Evolutionary conservation across 495 filamentous ascomycete species (phyloP), one percentile per base, ranked within the genome.

Genomic region (Delitschia confertaspora): DNA sequence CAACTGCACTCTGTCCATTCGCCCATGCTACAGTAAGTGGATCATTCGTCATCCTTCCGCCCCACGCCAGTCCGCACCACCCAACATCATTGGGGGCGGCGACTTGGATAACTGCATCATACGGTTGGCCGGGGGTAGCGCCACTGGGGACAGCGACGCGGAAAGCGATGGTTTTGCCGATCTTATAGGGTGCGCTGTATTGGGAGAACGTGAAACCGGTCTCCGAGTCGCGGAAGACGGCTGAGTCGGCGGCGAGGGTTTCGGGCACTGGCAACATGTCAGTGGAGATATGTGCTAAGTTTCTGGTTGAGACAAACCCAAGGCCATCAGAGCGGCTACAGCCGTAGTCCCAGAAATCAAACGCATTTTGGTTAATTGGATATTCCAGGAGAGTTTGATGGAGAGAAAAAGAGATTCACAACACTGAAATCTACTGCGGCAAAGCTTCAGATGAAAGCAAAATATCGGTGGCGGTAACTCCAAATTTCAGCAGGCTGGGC

Each of bases 181-280:
- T 47, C 39, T 62, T 62, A 56, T 70, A 71, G 36, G 57, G 46
- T 13, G 49, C 59, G 16, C 51, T 59, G 40, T 58, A 61, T 45
- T 69, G 55, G 11, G 66, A 62, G 55, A 71, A 74, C 2, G 64
- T 62, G 37, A 74, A 68, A 27, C 71, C 71, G 0, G 70, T 74
- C 39, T 72, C 68, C 9, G 63, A 42, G 33, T 74, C 71, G 2
- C 48, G 53, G 55, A 31, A 42, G 5, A 33, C 14, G 34, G 37
- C 32, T 22, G 39, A 21, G 11, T 16, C 24, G 3, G 19, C 42
- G 2, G 40, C 32, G 2, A 17, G 24, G 13, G 40, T 18, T n/a
- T 27, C n/a, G 3, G 4, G n/a, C 7, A 25, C 22, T 24, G 47
- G 47, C 14, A 36, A 10, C 29, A 21, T 17, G 14, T 47, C 24